These are phyloP conservation scores for Teunomyces gatunensis DNA, from an alignment of 805 yeast species.

Conservation along the genomic window DNA sequence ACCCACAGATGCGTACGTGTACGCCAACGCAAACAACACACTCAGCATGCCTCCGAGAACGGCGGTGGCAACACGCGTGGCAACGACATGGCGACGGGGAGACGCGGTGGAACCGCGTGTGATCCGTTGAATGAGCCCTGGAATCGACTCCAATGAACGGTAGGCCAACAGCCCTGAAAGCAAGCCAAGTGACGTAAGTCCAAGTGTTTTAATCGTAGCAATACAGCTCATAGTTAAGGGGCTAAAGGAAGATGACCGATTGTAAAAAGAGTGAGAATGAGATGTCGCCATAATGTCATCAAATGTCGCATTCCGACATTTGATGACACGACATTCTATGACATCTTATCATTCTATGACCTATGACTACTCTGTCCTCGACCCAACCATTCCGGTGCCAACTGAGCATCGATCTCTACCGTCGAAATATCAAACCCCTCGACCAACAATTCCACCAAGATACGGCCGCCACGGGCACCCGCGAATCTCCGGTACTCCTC, in stretches of 20 bases:
- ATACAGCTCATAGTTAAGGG: constrained; percentile 28
- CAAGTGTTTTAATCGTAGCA: constrained; percentile 55
- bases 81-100: constrained; percentile 18
- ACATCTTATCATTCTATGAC: neutral
- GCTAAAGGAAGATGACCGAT: neutral
- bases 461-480: constrained; percentile 89
- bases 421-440: constrained; percentile 51
- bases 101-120: constrained; percentile 13
- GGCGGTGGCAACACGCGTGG: constrained; percentile 20
- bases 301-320: neutral
- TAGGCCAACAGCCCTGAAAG: constrained; percentile 51
- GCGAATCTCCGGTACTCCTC: constrained; percentile 95
- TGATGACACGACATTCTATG: neutral
- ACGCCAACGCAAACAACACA: constrained; percentile 54
- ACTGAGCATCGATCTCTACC: constrained; percentile 31
- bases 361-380: neutral
- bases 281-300: no score
- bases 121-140: constrained; percentile 27
- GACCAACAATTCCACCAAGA: constrained; percentile 83
- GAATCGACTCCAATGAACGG: constrained; percentile 33
- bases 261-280: neutral
- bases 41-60: constrained; percentile 49
- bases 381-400: constrained; percentile 28
- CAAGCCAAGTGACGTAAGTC: constrained; percentile 67
- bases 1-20: constrained; percentile 48